These are phyloP conservation scores for Penicillium maclennaniae DNA, from an alignment of 495 filamentous ascomycete genomes.

Conservation along the genomic window DNA sequence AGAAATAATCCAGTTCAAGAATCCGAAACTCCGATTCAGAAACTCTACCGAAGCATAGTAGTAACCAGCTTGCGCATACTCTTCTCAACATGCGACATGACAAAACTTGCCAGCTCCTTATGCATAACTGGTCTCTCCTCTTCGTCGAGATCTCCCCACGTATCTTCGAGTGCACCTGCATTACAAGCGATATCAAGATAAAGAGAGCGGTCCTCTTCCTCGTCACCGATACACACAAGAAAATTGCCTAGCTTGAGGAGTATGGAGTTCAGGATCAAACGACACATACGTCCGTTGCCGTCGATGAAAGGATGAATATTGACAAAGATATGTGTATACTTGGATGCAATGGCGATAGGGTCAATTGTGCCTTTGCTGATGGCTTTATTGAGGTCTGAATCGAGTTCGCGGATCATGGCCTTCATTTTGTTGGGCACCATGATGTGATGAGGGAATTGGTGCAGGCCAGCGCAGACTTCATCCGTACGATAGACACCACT, in stretches of 20 bases:
- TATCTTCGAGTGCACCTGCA: not conserved
- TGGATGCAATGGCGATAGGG: conserved; percentile 27
- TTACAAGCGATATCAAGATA: conserved; percentile 3
- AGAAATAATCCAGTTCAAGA: too few relatives aligned
- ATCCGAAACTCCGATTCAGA: too few relatives aligned
- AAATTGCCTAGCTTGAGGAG: conserved; percentile 24
- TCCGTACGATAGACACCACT: conserved; percentile 24
- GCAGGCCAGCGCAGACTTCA: conserved; percentile 16
- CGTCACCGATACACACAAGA: conserved; percentile 26
- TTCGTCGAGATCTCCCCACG: conserved; percentile 8
- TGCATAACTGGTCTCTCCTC: conserved; percentile 6
- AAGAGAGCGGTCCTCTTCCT: conserved; percentile 9
- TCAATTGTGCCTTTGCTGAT: conserved; percentile 17
- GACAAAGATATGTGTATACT: conserved; percentile 30
- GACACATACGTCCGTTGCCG: conserved; percentile 36
- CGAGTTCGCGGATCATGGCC: conserved; percentile 23
- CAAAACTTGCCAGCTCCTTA: conserved; percentile 9
- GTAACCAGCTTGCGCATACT: not conserved
- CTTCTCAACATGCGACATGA: conserved; percentile 1
- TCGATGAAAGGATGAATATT: conserved; percentile 37
- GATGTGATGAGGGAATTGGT: conserved; percentile 13
- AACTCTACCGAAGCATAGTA: not conserved
- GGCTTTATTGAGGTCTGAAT: conserved; percentile 11
- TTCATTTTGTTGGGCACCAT: conserved; percentile 30
- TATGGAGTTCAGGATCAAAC: conserved; percentile 32